Evolutionary conservation across 257 asterid genomes (phyloP), one percentile per base, ranked within the genome.

Genomic region (Solanum piurae): DNA sequence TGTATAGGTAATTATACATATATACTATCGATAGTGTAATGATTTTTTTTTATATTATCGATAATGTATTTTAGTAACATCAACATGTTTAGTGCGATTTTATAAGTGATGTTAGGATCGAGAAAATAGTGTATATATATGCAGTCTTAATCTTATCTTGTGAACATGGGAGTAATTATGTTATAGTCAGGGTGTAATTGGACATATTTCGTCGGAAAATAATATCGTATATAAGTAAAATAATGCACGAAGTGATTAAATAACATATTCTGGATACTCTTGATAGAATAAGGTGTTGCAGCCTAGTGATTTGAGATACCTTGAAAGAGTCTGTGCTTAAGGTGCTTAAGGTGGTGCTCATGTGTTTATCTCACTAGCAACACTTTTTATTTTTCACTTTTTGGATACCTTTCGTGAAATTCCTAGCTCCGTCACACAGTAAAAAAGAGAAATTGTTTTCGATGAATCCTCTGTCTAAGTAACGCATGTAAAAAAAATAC

Each of bases 1-100:
- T 94, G 94, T 94, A 94, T 44, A 91, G 94, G 97, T 94, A 89
- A 52, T 2, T 4, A n/a, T 46, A 27, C 9, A 34, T 37, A 36
- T 13, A 40, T 44, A 29, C 29, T 1, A 29, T 29, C 29, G 12
- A 25, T 1, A 0, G 3, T 0, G 7, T 20, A 76, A 87, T 1
- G 8, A 13, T 0, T 21, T 49, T 55, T 52, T 14, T 42, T 42
- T 8, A 0, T 18, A 3, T 1, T 5, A 34, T 9, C 1, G 0
- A 6, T 7, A 33, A 4, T 7, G 1, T 52, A 80, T 23, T 46
- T 25, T 69, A 9, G 23, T 18, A 52, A 6, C 16, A 62, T 23
- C 5, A n/a, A 62, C 14, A 23, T 62, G 1, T 4, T n/a, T n/a
- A 10, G 3, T 62, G 13, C 1, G 16, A n/a, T 62, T 62, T 55